Percentiles rank a stretch among this genome's conserved stretches.
These are phyloP conservation scores for Penicillium malachiteum DNA, from an alignment of 495 filamentous ascomycete species.

Conservation along the genomic window DNA sequence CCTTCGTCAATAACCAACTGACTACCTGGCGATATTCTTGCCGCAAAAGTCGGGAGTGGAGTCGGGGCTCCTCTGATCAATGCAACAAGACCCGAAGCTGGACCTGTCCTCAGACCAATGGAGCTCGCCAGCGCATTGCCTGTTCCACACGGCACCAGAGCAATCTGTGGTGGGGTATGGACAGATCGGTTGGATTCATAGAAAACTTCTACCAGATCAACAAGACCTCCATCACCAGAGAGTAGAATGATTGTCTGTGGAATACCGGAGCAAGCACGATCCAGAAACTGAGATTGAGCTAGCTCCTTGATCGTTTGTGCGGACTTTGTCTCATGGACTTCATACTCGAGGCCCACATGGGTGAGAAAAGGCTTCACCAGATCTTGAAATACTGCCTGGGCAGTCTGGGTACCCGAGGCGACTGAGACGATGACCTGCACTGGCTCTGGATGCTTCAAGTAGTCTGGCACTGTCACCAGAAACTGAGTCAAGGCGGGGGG, in stretches of 20 bases:
- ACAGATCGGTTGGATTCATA: conserved; percentile 25
- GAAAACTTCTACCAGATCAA: conserved; percentile 72
- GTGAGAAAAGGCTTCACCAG: conserved; percentile 59
- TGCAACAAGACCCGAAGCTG: conserved; percentile 27
- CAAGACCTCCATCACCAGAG: conserved; percentile 80
- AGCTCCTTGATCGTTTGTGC: conserved; percentile 61
- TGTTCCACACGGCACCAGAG: conserved; percentile 75
- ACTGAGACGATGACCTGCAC: conserved; percentile 74
- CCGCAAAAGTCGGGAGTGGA: conserved; percentile 51
- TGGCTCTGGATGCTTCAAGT: conserved; percentile 22
- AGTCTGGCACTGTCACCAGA: conserved; percentile 20
- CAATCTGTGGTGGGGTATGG: conserved; percentile 51
- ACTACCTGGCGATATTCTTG: conserved; percentile 66
- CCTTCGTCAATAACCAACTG: conserved; percentile 39
- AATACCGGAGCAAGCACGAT: conserved; percentile 44
- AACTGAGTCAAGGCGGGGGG: conserved; percentile 21
- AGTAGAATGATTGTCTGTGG: conserved; percentile 69
- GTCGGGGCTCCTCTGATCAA: conserved; percentile 53
- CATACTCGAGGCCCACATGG: conserved; percentile 43
- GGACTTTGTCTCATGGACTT: conserved; percentile 57
- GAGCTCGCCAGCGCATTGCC: conserved; percentile 87
- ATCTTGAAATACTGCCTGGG: conserved; percentile 53
- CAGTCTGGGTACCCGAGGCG: conserved; percentile 65
- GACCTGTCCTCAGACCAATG: conserved; percentile 34
- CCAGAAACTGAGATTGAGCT: conserved; percentile 46